A percentile compares a stretch with the other conserved stretches of the same genome.
phyloP scores from a whole-genome alignment of 140 eudicot genomes.

The Flaveria floridana region DNA sequence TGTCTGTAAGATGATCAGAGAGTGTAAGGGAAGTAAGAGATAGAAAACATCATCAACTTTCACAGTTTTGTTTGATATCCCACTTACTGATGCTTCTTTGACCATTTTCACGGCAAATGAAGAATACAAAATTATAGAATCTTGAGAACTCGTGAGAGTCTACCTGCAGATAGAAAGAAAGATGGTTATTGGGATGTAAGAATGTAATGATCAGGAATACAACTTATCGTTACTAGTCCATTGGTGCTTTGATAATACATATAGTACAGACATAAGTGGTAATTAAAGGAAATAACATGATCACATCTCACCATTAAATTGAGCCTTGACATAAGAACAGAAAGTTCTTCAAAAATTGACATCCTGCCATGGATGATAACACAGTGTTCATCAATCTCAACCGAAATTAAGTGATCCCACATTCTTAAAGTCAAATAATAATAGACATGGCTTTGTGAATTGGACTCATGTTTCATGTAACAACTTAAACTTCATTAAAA shows the following conservation, averaged over 20 bases:
- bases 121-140: conserved; percentile 84
- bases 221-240: background rate
- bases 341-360: conserved; percentile 57
- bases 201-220: background rate
- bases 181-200: background rate
- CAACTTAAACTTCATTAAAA: background rate
- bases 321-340: conserved; percentile 58
- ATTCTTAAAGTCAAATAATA: background rate
- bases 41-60: conserved; percentile 23
- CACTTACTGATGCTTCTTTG: conserved; percentile 79
- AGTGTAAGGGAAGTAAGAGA: conserved; percentile 12
- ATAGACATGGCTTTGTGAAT: too few species aligned
- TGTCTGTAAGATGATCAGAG: background rate
- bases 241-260: conserved; percentile 13
- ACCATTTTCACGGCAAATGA: conserved; percentile 78
- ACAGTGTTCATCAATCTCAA: conserved; percentile 10
- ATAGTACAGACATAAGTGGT: background rate
- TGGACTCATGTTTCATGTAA: background rate
- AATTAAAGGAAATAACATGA: background rate
- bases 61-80: background rate
- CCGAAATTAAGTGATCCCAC: conserved; percentile 3
- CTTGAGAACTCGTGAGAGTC: conserved; percentile 63
- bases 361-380: conserved; percentile 42
- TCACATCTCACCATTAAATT: conserved; percentile 51
- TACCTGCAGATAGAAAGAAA: conserved; percentile 40